These are phyloP conservation scores for Rhizophora mangle DNA, from an alignment of 345 rosid genomes.

Conservation along the genomic window DNA sequence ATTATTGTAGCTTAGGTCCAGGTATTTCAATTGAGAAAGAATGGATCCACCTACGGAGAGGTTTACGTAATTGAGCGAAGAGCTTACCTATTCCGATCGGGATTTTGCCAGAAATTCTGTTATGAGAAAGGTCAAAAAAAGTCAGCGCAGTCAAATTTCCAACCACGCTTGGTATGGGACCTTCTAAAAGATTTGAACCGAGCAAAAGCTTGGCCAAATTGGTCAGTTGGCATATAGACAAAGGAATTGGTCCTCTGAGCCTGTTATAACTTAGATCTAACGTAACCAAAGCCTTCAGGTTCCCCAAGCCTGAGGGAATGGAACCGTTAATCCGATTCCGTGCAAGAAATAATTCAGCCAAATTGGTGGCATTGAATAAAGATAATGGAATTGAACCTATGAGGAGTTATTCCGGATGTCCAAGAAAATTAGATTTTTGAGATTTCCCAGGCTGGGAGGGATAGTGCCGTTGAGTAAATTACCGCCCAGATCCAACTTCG, in stretches of 20 bases:
- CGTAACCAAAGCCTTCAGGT: too few relatives aligned
- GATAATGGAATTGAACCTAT: neutral
- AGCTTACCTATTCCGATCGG: constrained; percentile 7
- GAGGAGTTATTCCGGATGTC: neutral
- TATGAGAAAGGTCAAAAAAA: neutral
- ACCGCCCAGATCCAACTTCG: too few relatives aligned
- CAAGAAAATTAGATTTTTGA: neutral
- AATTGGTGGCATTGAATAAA: too few relatives aligned
- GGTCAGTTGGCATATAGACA: too few relatives aligned
- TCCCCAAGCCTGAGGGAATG: too few relatives aligned
- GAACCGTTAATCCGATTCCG: too few relatives aligned
- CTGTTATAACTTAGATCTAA: too few relatives aligned
- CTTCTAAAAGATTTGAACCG: neutral
- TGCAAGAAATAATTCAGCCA: neutral
- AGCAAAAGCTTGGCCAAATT: too few relatives aligned
- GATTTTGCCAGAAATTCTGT: neutral
- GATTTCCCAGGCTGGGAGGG: too few relatives aligned
- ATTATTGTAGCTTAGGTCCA: constrained; percentile 6
- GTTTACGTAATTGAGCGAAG: neutral
- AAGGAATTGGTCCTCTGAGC: too few relatives aligned
- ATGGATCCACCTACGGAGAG: constrained; percentile 3
- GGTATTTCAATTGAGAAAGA: neutral
- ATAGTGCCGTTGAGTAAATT: too few relatives aligned
- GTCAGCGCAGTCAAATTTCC: neutral
- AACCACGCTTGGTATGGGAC: neutral